Evolutionary conservation across 805 yeast species (phyloP).

Genomic region (Saccharomyces eubayanus): DNA sequence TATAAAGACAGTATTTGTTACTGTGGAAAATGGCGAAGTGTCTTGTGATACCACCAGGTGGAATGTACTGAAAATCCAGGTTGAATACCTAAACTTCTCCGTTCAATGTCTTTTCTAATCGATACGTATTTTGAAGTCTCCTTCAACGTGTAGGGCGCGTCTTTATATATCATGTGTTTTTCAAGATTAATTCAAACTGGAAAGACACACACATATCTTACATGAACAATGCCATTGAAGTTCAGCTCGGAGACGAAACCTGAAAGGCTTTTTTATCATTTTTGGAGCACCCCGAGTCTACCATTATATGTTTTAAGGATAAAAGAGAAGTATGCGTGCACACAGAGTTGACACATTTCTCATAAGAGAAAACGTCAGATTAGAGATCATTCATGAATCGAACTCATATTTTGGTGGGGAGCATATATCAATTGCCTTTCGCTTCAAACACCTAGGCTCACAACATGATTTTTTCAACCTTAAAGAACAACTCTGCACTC

Average conservation of each 20-base stretch:
- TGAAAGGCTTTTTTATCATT: not conserved
- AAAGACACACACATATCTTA: not conserved
- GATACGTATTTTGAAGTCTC: not conserved
- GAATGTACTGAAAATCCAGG: not conserved
- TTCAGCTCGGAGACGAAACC: not conserved
- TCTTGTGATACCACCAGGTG: not conserved
- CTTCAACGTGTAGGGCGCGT: not conserved
- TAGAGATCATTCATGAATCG: conserved; percentile 35
- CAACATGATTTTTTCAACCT: conserved; percentile 12
- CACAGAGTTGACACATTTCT: conserved; percentile 26
- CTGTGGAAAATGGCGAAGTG: not conserved
- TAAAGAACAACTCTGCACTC: conserved; percentile 8
- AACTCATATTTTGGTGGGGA: conserved; percentile 39
- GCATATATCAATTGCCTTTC: conserved; percentile 31
- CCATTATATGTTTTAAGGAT: not conserved
- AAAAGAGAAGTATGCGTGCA: conserved; percentile 18
- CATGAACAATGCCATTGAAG: not conserved
- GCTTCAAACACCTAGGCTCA: conserved; percentile 36
- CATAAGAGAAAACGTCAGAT: conserved; percentile 30
- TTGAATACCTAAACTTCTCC: not conserved
- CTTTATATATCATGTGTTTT: not conserved
- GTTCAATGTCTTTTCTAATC: not conserved
- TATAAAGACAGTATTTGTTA: too few species aligned
- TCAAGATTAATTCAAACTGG: not conserved
- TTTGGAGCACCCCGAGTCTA: not conserved